Conservation (phyloP, 805 yeast species). For the Candida nanaspora region DNA sequence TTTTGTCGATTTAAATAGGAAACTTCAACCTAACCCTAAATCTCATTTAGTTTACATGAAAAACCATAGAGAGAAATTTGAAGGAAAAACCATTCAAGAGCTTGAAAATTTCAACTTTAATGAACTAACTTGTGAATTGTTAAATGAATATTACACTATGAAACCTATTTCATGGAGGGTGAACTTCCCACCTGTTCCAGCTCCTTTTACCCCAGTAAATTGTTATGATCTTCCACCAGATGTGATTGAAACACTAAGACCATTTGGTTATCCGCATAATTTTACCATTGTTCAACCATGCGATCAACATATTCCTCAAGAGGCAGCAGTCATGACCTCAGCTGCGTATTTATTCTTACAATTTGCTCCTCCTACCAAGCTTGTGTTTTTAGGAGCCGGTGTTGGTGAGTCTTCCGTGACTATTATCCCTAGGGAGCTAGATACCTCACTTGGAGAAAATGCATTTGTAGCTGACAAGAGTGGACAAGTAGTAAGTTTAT, state of each 20-base stretch:
- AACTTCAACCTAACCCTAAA: conserved; percentile 7
- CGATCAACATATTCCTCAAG: conserved; percentile 11
- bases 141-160: too few species aligned
- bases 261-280: conserved; percentile 10
- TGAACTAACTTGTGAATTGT: too few species aligned
- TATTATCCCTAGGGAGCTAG: conserved; percentile 16
- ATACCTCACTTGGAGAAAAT: conserved; percentile 5
- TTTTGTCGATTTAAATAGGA: conserved; percentile 21
- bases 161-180: too few species aligned
- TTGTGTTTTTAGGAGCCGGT: conserved; percentile 26
- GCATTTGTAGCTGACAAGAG: conserved; percentile 5
- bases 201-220: too few species aligned
- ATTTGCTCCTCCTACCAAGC: conserved; percentile 22
- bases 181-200: too few species aligned
- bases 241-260: too few species aligned
- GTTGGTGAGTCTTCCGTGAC: conserved; percentile 16
- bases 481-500: conserved; percentile 8
- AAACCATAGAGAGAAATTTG: neutral
- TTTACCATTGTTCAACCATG: conserved; percentile 12
- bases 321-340: conserved; percentile 22
- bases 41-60: neutral
- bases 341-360: conserved; percentile 21
- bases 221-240: too few species aligned
- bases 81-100: conserved; percentile 2
- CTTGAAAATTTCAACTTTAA: too few species aligned